Base-by-base conservation (phyloP, 371 early-diverging fungal species). In the Mortierella sp. region DNA sequence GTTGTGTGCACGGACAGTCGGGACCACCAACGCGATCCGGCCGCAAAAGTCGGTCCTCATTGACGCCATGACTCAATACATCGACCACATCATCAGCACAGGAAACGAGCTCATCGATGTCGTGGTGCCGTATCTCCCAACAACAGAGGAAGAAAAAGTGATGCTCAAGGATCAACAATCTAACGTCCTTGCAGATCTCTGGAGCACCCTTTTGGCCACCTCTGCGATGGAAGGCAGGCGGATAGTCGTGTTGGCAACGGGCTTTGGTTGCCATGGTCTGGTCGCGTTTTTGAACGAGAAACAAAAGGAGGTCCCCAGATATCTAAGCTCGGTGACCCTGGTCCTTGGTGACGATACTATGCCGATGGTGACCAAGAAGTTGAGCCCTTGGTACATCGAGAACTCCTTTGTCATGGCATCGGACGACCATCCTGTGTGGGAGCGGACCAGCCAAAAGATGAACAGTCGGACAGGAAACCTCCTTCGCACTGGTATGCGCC, bases 181-280 rank as follows among this genome's bases (percentile, higher is more conserved):
- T 2, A 63, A 45, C 10, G 40, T 83, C 40, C 52, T 83, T 2
- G 64, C 76, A 2, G 79, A 83, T 29, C 73, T 83, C 48, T 83
- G 83, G 83, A 79, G 79, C 48, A 79, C 69, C 47, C 73, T 75
- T 48, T 70, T 83, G 14, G 75, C 74, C 22, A 76, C 78, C 10
- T 75, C 83, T 14, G 83, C 76, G 24, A 71, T 73, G 43, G 55
- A 69, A 29, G 73, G 73, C n/a, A 68, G 83, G 11, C 55, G 76
- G 34, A 78, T 83, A 40, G 45, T 83, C 5, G 41, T 83, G 64
- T 34, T 83, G 52, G 83, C 76, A 16, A 66, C 83, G 1, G 83
- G 83, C 53, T 79, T 83, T 45, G 83, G 83, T 6, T 83, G 83
- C 37, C 76, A 78, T 64, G 76, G 76, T 4, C n/a, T 83, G 66